These are phyloP conservation scores for Monilinia fructicola DNA, from an alignment of 2,329 filamentous ascomycete species.

Conservation along the genomic window DNA sequence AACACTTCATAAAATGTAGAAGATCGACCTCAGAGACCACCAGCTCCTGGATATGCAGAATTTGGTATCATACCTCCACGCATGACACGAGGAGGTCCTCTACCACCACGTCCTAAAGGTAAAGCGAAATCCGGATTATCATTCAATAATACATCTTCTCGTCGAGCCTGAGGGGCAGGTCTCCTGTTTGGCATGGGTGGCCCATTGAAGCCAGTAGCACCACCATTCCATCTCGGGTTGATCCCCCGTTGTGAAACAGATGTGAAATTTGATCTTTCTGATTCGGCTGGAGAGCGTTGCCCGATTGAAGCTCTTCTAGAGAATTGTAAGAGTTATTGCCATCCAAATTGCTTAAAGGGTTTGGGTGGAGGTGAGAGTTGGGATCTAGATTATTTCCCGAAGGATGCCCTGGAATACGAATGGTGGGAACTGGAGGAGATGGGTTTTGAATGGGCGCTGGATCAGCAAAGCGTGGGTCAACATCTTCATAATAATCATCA, in stretches of 20 bases:
- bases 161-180: conserved; percentile 42
- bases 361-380: conserved; percentile 37
- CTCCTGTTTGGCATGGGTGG: conserved; percentile 41
- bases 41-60: conserved; percentile 51
- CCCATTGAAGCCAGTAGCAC: conserved; percentile 35
- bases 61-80: conserved; percentile 49
- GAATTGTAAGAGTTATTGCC: conserved; percentile 52
- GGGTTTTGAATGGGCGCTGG: conserved; percentile 27
- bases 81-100: conserved; percentile 29
- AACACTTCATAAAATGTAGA: conserved; percentile 25
- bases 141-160: conserved; percentile 71
- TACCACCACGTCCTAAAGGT: conserved; percentile 45
- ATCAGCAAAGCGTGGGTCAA: conserved; percentile 81
- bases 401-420: conserved; percentile 35
- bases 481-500: conserved; percentile 81
- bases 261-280: conserved; percentile 82
- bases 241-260: conserved; percentile 84
- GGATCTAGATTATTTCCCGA: conserved; percentile 27
- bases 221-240: conserved; percentile 77
- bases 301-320: conserved; percentile 63
- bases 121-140: conserved; percentile 86
- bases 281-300: conserved; percentile 70
- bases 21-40: conserved; percentile 27
- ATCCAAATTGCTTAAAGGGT: conserved; percentile 31
- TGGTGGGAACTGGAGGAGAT: conserved; percentile 38